These are phyloP conservation scores for Fusarium sp. DNA, from an alignment of 2,329 filamentous ascomycete genomes.

Conservation along the genomic window DNA sequence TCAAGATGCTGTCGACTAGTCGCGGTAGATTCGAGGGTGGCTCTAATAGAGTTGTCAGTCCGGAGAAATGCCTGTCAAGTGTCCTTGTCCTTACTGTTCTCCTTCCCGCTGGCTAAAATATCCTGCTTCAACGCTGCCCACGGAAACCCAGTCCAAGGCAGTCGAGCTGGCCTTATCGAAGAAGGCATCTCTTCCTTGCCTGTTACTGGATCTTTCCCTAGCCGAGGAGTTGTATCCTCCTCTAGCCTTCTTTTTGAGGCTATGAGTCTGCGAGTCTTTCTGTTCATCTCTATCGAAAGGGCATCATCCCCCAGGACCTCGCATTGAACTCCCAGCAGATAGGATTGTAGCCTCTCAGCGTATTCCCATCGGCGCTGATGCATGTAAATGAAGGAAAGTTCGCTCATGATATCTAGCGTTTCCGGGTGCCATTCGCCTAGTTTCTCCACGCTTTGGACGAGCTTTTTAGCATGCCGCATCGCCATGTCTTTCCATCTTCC, in stretches of 20 bases:
- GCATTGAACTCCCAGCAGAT: background rate
- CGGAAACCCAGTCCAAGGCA: background rate
- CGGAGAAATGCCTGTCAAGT: background rate
- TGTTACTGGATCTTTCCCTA: background rate
- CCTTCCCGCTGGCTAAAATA: background rate
- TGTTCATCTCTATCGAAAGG: background rate
- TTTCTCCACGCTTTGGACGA: background rate
- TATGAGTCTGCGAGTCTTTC: background rate
- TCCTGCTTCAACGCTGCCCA: background rate
- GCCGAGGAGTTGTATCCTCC: background rate
- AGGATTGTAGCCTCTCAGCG: background rate
- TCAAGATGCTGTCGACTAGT: background rate
- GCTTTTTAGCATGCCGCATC: background rate
- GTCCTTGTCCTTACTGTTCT: background rate
- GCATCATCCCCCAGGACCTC: background rate
- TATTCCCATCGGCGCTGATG: background rate
- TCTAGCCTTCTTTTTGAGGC: background rate
- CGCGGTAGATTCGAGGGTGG: background rate
- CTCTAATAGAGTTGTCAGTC: background rate
- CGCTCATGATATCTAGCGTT: background rate
- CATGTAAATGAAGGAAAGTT: background rate
- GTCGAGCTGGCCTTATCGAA: background rate
- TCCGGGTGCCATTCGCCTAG: background rate
- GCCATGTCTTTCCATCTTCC: background rate
- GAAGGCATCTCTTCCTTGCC: background rate